Base-by-base conservation (phyloP, 1,139 yeast genomes). In the Pneumocystis oryctolagi region DNA sequence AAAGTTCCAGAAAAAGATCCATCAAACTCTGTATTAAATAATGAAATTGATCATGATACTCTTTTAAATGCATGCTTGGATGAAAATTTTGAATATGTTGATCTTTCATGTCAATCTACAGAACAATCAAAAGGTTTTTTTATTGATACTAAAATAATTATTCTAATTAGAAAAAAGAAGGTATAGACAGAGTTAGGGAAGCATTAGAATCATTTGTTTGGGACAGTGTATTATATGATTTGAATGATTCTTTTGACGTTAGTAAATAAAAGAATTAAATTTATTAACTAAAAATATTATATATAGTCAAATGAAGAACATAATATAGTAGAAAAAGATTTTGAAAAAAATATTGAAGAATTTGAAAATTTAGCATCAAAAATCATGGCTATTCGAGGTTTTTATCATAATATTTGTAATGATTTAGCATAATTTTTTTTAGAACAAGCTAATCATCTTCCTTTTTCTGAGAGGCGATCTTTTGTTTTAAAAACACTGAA, bases 11-110 rank as follows among this genome's bases (percentile, higher is more conserved):
- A 47, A 31, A 39, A 39, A 6, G 20, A 30, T 58, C 8, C 5
- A 37, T n/a, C 14, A 32, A 60, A 61, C 6, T 39, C 25, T 12
- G 1, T 14, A 16, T 34, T 3, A 1, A 25, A 25, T 20, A 53
- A 30, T 5, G 35, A 57, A 16, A 58, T 42, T n/a, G 35, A 30
- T 6, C 31, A 39, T 6, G 20, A 20, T 5, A 14, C 42, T 1
- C 60, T 61, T 59, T 62, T 55, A 8, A 60, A 61, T 40, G 30
- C 59, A 4, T 64, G 65, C 39, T 56, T 60, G 16, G 60, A 64
- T 42, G 60, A 60, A 5, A 64, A 64, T 8, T 64, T 63, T 57
- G 65, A 64, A 55, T 62, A 59, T 55, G 57, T 64, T n/a, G 60
- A 63, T 16, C 57, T 60, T 20, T 42, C 20, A 6, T 61, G 58